Percentiles rank a stretch among this genome's conserved stretches.
Evolutionary conservation across 2,329 filamentous ascomycete genomes (phyloP).

Genomic region (Scedosporium aurantiacum): DNA sequence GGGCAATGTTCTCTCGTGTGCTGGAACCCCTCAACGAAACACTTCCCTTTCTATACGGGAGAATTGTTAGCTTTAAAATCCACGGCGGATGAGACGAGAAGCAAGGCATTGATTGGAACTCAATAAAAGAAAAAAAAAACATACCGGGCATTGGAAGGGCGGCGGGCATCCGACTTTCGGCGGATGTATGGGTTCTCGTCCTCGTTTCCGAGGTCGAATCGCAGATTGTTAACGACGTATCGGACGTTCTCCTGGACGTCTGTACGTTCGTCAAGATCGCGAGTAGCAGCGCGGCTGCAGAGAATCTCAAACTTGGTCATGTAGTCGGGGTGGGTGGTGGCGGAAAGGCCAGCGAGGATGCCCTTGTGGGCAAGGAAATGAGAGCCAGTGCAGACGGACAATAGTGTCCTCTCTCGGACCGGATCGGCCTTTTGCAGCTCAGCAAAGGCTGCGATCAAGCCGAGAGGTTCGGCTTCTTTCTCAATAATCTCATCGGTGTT

Average conservation of each 20-base stretch:
- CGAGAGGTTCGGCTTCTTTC: conserved; percentile 55
- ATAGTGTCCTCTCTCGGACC: conserved; percentile 65
- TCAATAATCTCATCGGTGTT: conserved; percentile 53
- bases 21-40: conserved; percentile 70
- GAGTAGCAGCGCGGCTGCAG: conserved; percentile 61
- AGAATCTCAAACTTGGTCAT: conserved; percentile 72
- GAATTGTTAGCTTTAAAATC: conserved; percentile 12
- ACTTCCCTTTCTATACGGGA: conserved; percentile 58
- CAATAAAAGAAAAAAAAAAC: conserved; percentile 11
- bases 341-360: conserved; percentile 66
- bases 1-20: conserved; percentile 65
- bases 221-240: conserved; percentile 85
- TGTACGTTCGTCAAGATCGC: conserved; percentile 63
- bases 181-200: conserved; percentile 78
- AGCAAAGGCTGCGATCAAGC: conserved; percentile 64
- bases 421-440: conserved; percentile 73
- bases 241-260: conserved; percentile 71
- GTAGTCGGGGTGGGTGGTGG: conserved; percentile 73
- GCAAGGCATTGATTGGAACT: neutral
- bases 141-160: conserved; percentile 50
- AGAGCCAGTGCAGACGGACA: conserved; percentile 70
- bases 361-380: conserved; percentile 68
- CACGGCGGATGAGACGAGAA: neutral
- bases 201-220: conserved; percentile 72
- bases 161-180: conserved; percentile 57